Evolutionary conservation across 805 yeast species (phyloP).

Genomic region (Kodamaea kaohsiungensis): DNA sequence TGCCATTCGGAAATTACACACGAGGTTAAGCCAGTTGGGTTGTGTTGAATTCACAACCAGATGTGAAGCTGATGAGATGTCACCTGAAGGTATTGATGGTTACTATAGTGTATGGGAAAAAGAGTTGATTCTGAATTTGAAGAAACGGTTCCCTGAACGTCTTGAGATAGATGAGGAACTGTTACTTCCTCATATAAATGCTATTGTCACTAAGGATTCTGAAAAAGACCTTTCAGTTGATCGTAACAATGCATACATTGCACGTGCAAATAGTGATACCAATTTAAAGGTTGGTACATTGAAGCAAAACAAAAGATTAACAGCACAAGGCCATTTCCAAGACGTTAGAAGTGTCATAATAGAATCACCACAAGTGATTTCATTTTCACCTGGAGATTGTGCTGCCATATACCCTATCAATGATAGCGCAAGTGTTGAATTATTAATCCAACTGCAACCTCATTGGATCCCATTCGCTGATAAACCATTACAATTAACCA

Average conservation of each 20-base stretch:
- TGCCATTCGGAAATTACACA: slow-evolving; percentile 83
- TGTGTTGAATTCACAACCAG: slow-evolving; percentile 69
- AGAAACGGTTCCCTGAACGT: slow-evolving; percentile 23
- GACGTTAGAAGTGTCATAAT: slow-evolving; percentile 74
- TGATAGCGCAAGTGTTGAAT: slow-evolving; percentile 59
- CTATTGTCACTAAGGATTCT: slow-evolving; percentile 18
- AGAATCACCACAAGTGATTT: slow-evolving; percentile 27
- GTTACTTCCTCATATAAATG: neutral
- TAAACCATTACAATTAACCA: slow-evolving; percentile 39
- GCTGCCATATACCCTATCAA: slow-evolving; percentile 76
- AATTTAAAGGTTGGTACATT: slow-evolving; percentile 46
- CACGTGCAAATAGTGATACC: slow-evolving; percentile 10
- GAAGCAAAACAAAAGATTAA: slow-evolving; percentile 56
- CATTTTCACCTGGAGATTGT: slow-evolving; percentile 79
- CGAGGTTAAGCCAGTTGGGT: slow-evolving; percentile 78
- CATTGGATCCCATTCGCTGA: slow-evolving; percentile 75
- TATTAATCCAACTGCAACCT: slow-evolving; percentile 64
- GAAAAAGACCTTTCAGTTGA: neutral
- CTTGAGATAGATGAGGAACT: slow-evolving; percentile 18
- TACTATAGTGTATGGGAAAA: slow-evolving; percentile 75
- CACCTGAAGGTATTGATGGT: slow-evolving; percentile 76
- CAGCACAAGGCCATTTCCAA: slow-evolving; percentile 77
- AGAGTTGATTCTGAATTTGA: slow-evolving; percentile 37
- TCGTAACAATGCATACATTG: slow-evolving; percentile 13
- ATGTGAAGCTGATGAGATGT: slow-evolving; percentile 88